Base-by-base conservation (phyloP, 2,329 filamentous ascomycete genomes). In the Sphaerulina populicola region DNA sequence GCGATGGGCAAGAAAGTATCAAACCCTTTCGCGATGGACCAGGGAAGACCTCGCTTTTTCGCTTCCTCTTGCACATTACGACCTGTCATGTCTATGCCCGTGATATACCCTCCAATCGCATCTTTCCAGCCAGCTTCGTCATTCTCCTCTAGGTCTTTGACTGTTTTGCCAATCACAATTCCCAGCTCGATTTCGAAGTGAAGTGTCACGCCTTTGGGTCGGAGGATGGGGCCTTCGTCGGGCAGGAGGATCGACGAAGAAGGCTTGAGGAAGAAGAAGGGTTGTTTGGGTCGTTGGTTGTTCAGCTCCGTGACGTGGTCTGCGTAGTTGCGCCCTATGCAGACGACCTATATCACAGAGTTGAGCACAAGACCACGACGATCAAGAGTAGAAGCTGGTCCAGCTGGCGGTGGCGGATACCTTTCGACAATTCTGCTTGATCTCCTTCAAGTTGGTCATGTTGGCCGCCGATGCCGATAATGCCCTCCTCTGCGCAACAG, bases 231-330 rank as follows among this genome's bases (percentile, higher is more conserved):
- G 0, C 90, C 90, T 51, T 82, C 79, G 27, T 81, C 79, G 0
- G 88, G 88, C 18, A 86, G 77, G 3, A 97, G 79, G 61, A 98
- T 87, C 3, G 89, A 87, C 37, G 86, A 88, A 0, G 90, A 74
- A 1, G 93, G 93, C 77, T 98, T 98, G 62, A 97, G 80, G 78
- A 98, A 98, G 82, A 96, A 98, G 74, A 98, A 97, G 23, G 93
- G 93, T 71, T 96, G 89, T 70, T 93, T 94, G 45, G 93, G 93
- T 59, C 82, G 82, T 54, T 78, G 77, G 71, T 85, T 95, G 71
- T 89, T 89, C 61, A 98, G 80, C 75, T 98, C 93, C 57, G 85
- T 81, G 66, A 97, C 85, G 72, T 98, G 93, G 70, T 95, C 93
- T 64, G 90, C 91, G 77, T 96, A 98, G 76, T 98, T 94, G 63